Evolutionary conservation across 2,329 filamentous ascomycete genomes (phyloP), one percentile per base, ranked within the genome.

Genomic region (Thelonectria olida): DNA sequence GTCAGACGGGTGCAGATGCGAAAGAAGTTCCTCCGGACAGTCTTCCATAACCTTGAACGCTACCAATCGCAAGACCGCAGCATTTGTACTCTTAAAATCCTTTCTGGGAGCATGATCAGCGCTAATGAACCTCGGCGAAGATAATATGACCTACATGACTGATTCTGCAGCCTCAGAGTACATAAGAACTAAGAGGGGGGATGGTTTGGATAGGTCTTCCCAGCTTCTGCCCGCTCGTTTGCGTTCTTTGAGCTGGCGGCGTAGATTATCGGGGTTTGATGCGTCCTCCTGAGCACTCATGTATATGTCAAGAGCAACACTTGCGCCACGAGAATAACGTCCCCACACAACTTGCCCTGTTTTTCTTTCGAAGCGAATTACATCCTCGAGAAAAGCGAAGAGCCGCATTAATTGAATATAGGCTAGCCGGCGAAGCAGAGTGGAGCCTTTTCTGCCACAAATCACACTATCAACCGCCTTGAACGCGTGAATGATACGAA

Each of bases 231-330:
- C 49, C 2, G 34, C 22, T 52, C 20, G 19, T 23, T 52, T 52
- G 9, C 34, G 31, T 52, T 52, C 49, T 27, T 27, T 19, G 6
- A 52, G 49, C 22, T 27, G 3, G 6, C 20, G 19, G 7, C 20
- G 12, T 28, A 52, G 22, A 41, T 39, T 25, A 12, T 51, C 13
- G 2, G 20, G n/a, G 15, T n/a, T n/a, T 25, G 15, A 41, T 12
- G 6, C 8, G 8, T 41, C 17, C 20, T 52, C 49, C 23, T 52
- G 19, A 19, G 49, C 49, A 5, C 20, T 41, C 13, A 44, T 31
- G 13, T 53, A 53, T 42, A 53, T 53, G n/a, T 53, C 15, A 15
- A 53, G 10, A 15, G 38, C 38, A 44, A 53, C 12, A 19, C 36
- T 53, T 34, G 22, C 22, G 15, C 42, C 23, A 8, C 15, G 15